Percentiles rank a stretch among this genome's conserved stretches.
Evolutionary conservation across 331 rosid genomes (phyloP).

Genomic region (Erythrophleum ivorense): DNA sequence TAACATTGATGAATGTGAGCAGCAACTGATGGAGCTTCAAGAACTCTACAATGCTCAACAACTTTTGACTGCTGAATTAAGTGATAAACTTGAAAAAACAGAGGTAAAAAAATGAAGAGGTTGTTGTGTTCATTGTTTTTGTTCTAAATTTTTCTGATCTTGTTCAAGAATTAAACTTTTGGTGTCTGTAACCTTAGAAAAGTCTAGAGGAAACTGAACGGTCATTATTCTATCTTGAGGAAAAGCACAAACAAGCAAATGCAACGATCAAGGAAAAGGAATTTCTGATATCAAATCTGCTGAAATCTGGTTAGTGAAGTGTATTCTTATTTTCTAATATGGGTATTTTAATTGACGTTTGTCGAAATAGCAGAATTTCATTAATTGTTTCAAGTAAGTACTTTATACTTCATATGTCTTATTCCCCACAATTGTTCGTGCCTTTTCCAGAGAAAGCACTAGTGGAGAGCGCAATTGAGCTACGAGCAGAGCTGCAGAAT

Average conservation of each 20-base stretch:
- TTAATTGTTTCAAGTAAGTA: neutral
- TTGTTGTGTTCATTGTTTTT: constrained; percentile 27
- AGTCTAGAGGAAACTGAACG: constrained; percentile 86
- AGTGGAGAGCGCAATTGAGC: constrained; percentile 68
- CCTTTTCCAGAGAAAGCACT: constrained; percentile 66
- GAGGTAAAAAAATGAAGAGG: constrained; percentile 60
- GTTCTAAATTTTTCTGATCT: constrained; percentile 21
- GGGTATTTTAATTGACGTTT: neutral
- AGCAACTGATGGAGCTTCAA: constrained; percentile 92
- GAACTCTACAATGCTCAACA: constrained; percentile 91
- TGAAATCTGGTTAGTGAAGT: constrained; percentile 78
- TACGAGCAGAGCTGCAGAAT: constrained; percentile 74
- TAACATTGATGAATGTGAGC: constrained; percentile 44
- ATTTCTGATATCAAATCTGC: constrained; percentile 84
- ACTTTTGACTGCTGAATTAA: constrained; percentile 77
- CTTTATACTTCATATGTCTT: neutral
- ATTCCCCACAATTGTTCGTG: neutral
- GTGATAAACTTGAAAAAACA: constrained; percentile 82
- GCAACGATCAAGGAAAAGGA: constrained; percentile 95
- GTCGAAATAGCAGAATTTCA: neutral
- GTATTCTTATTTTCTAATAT: neutral
- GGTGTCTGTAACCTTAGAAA: constrained; percentile 60
- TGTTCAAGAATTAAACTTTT: constrained; percentile 28
- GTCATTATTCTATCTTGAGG: constrained; percentile 83
- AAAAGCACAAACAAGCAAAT: constrained; percentile 90